Percentiles rank a stretch among this genome's conserved stretches.
Evolutionary conservation across 2,329 filamentous ascomycete genomes (phyloP).

Genomic region (Exophiala phaeomuriformis): DNA sequence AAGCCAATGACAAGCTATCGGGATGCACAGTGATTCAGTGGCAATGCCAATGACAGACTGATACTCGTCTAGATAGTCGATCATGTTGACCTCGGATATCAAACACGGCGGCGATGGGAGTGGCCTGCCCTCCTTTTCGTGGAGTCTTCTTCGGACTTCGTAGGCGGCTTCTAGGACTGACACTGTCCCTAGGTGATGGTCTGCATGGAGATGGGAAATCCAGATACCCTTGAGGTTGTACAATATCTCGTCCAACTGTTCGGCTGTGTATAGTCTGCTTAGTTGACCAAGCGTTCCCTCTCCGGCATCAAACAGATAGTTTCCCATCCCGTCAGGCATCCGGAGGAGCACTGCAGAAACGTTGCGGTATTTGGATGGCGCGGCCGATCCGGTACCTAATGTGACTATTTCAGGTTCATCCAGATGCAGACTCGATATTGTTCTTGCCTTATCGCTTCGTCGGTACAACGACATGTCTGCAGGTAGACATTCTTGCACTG

Average conservation of each 20-base stretch:
- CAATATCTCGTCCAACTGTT: conserved; percentile 64
- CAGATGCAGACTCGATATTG: conserved; percentile 60
- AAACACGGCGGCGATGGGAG: conserved; percentile 40
- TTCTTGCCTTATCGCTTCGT: conserved; percentile 23
- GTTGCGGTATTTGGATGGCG: conserved; percentile 90
- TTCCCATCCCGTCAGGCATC: conserved; percentile 70
- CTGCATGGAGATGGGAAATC: conserved; percentile 93
- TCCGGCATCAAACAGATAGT: conserved; percentile 82
- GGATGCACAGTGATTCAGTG: conserved; percentile 43
- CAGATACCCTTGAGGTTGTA: conserved; percentile 72
- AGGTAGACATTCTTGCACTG: conserved; percentile 29
- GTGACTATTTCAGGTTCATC: conserved; percentile 75
- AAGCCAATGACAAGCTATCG: conserved; percentile 33
- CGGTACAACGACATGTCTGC: conserved; percentile 3
- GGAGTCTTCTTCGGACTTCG: conserved; percentile 2
- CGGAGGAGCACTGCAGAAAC: conserved; percentile 81
- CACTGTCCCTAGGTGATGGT: conserved; percentile 85
- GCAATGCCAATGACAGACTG: conserved; percentile 45
- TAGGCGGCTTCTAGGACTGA: conserved; percentile 52
- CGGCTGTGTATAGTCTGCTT: conserved; percentile 60
- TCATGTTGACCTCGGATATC: conserved; percentile 64
- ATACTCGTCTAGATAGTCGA: conserved; percentile 72
- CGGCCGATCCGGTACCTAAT: conserved; percentile 82
- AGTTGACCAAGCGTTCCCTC: conserved; percentile 89
- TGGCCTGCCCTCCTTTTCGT: background rate